Evolutionary conservation across 176 grass and related monocot species (phyloP), one percentile per base, ranked within the genome.

Genomic region (Paspalum notatum): DNA sequence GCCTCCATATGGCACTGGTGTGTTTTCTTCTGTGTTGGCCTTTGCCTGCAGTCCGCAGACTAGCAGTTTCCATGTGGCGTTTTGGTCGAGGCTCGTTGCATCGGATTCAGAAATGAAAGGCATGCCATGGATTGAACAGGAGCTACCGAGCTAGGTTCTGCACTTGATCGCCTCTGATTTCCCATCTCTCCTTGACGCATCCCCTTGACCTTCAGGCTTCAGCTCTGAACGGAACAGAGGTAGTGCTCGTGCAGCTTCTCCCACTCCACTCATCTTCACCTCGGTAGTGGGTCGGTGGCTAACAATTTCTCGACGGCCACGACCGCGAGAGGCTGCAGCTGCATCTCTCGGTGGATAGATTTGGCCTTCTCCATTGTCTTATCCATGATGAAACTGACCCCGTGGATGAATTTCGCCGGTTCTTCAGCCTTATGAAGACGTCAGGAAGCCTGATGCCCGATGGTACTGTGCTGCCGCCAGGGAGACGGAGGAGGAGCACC

Each of bases 1-100:
- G 43, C 49, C 87, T 85, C 87, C 83, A 90, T 49, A 72, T 86
- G 87, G 83, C 83, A 39, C 63, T 42, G 57, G 64, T 44, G 27
- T 12, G 56, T 50, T 50, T 22, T 66, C 45, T 68, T 78, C 32
- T 20, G 27, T 39, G 56, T 66, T 66, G 68, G 68, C 39, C 24
- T 58, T 41, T 58, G 12, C 68, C 76, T 72, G 8, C n/a, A 55
- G 56, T 18, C 37, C 3, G 32, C 59, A 66, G 39, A 9, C 39
- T 14, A 20, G 7, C 51, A 42, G 51, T 25, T 74, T 74, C 68
- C 61, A 58, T 13, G 49, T 53, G 51, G 62, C 54, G 32, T 60
- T 20, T 59, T 70, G 10, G 9, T 58, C 42, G 48, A 20, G 18
- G 45, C 41, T 46, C 21, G 10, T 3, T 52, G 83, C 16, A n/a